Percentiles rank a stretch among this genome's conserved stretches.
phyloP scores from a whole-genome alignment of 164 flowering plant genomes.

The Berberis vulgaris region DNA sequence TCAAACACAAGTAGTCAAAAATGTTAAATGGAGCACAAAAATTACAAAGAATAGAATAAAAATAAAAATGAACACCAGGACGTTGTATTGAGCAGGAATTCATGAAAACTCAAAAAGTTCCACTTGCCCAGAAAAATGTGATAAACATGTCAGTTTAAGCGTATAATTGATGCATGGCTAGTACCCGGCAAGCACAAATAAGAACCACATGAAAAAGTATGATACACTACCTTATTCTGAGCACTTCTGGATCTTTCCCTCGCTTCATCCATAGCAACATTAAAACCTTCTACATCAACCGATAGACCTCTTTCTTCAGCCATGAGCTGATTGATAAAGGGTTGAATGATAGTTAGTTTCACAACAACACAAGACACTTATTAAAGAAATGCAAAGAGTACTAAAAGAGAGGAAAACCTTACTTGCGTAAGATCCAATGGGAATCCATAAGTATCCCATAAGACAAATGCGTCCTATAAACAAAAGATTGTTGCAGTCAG shows the following conservation, averaged over 20 bases:
- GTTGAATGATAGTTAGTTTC: not conserved
- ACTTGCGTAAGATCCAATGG: slow-evolving; percentile 99
- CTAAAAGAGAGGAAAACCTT: not conserved
- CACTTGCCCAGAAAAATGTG: too few relatives aligned
- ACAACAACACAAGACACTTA: not conserved
- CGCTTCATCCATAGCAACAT: slow-evolving; percentile 80
- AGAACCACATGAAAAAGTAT: too few relatives aligned
- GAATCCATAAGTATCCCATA: slow-evolving; percentile 99
- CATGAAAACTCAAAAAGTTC: too few relatives aligned
- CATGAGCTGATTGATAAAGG: slow-evolving; percentile 59
- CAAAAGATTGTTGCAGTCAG: not conserved
- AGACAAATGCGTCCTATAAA: slow-evolving; percentile 94
- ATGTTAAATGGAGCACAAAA: too few relatives aligned
- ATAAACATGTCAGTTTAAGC: too few relatives aligned
- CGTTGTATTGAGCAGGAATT: too few relatives aligned
- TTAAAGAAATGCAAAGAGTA: not conserved
- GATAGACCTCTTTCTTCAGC: slow-evolving; percentile 87
- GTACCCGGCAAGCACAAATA: too few relatives aligned
- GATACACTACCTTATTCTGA: slow-evolving; percentile 51
- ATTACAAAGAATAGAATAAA: too few relatives aligned
- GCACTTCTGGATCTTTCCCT: slow-evolving; percentile 86
- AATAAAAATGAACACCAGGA: too few relatives aligned
- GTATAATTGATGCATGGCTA: too few relatives aligned
- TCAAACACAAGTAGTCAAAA: too few relatives aligned
- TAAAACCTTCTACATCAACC: slow-evolving; percentile 75